Conservation (phyloP, 148 eudicot species). For the Talinum fruticosum region DNA sequence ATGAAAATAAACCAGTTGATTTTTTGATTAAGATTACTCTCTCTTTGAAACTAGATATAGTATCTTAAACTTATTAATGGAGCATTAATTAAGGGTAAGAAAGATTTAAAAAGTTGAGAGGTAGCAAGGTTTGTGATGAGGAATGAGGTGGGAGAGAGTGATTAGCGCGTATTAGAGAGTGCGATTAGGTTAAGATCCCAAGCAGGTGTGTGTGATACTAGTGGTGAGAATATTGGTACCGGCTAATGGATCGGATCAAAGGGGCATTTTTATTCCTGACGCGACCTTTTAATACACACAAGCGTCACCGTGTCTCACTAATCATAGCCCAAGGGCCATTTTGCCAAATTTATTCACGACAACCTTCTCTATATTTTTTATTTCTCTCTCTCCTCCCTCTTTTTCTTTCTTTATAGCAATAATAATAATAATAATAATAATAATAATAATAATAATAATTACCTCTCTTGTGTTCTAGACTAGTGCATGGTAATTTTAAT, state of each 20-base stretch:
- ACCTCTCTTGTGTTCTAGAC: not conserved
- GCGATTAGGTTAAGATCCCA: not conserved
- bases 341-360: not conserved
- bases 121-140: not conserved
- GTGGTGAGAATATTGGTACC: conserved; percentile 7
- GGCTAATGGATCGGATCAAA: conserved; percentile 21
- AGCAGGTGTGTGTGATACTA: not conserved
- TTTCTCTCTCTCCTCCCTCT: not conserved
- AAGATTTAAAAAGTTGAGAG: too few relatives aligned
- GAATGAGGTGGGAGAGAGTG: not conserved
- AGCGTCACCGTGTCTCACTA: conserved; percentile 23
- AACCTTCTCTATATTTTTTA: not conserved
- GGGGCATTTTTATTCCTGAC: conserved; percentile 24
- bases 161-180: not conserved
- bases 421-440: too few relatives aligned
- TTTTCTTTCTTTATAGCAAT: not conserved
- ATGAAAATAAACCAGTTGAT: too few relatives aligned
- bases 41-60: too few relatives aligned
- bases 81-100: too few relatives aligned
- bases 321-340: not conserved
- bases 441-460: too few relatives aligned
- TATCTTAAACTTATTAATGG: too few relatives aligned
- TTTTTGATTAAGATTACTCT: too few relatives aligned
- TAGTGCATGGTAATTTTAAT: not conserved
- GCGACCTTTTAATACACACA: conserved; percentile 28